These are phyloP conservation scores for Sporothrix dimorphospora DNA, from an alignment of 2,329 filamentous ascomycete genomes.

Conservation along the genomic window DNA sequence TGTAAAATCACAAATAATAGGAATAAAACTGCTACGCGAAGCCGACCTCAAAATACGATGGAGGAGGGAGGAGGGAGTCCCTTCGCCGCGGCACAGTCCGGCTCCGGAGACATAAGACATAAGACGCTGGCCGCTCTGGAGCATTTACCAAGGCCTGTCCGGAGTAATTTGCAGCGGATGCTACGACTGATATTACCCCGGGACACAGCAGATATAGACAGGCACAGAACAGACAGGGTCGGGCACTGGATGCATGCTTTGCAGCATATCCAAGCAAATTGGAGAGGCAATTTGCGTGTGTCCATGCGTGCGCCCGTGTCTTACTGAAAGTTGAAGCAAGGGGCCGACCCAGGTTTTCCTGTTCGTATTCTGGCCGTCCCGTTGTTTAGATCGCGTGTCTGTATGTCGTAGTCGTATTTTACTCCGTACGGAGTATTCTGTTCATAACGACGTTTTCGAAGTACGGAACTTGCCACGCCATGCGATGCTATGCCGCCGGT, in stretches of 20 bases:
- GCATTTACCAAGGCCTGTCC: not conserved
- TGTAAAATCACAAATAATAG: not conserved
- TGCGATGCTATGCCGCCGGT: not conserved
- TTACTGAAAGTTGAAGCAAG: conserved; percentile 11
- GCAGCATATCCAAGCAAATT: conserved; percentile 6
- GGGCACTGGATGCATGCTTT: not conserved
- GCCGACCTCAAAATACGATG: not conserved
- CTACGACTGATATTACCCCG: not conserved
- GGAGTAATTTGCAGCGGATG: conserved; percentile 1
- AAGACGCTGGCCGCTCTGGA: not conserved
- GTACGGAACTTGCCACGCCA: not conserved
- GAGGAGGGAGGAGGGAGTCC: no score
- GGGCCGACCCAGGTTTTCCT: not conserved
- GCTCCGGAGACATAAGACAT: not conserved
- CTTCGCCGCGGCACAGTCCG: not conserved
- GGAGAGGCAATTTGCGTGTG: conserved; percentile 2
- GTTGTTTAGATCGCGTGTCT: not conserved
- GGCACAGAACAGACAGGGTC: no score
- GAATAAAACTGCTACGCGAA: not conserved
- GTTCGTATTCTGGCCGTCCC: not conserved
- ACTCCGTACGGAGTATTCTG: not conserved
- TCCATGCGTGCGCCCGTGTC: conserved; percentile 9
- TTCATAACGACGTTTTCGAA: not conserved
- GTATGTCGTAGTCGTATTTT: no score
- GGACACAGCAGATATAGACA: not conserved